A percentile compares a stretch with the other conserved stretches of the same genome.
phyloP scores from a whole-genome alignment of 345 rosid species.

The Heritiera fomes region DNA sequence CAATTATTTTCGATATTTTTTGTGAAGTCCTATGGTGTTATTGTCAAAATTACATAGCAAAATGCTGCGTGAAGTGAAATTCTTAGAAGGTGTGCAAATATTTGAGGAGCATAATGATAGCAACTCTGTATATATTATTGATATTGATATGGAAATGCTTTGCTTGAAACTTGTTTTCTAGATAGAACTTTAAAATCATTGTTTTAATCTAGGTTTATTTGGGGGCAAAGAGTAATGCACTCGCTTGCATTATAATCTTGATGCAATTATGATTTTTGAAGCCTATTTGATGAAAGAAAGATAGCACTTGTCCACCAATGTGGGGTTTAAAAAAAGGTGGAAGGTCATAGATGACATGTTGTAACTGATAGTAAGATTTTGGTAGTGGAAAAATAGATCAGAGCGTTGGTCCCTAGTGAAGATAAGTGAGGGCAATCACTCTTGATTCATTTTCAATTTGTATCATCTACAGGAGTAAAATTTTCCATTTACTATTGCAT shows the following conservation, averaged over 20 bases:
- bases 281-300: background rate
- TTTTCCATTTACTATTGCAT: background rate
- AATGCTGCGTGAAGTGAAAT: background rate
- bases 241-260: background rate
- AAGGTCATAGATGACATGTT: background rate
- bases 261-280: conserved; percentile 1
- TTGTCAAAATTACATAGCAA: background rate
- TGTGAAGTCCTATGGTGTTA: background rate
- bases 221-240: background rate
- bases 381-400: background rate
- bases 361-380: background rate
- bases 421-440: background rate
- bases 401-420: background rate
- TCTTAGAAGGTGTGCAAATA: background rate
- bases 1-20: background rate
- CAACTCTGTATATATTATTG: background rate
- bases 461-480: background rate
- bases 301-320: background rate
- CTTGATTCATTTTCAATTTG: background rate
- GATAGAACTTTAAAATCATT: background rate
- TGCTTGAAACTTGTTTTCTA: background rate
- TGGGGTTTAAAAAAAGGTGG: background rate
- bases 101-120: background rate
- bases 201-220: background rate
- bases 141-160: background rate